These are phyloP conservation scores for Prunus padus DNA, from an alignment of 306 rosid species.

Conservation along the genomic window DNA sequence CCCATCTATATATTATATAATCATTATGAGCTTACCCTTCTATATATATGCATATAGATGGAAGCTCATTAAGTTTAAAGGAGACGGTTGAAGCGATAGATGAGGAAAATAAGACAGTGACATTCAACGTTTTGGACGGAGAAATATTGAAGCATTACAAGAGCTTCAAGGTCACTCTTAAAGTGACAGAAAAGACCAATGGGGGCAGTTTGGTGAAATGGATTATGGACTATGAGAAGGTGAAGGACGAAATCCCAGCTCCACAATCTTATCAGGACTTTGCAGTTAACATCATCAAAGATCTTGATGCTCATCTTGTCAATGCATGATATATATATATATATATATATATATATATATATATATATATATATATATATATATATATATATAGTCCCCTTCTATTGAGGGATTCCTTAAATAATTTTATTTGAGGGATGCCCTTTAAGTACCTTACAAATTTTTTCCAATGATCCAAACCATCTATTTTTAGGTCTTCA, in stretches of 20 bases:
- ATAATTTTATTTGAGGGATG: no score
- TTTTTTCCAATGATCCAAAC: no score
- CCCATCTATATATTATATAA: no score
- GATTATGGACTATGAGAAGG: conserved; percentile 28
- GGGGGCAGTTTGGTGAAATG: conserved; percentile 19
- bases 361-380: no score
- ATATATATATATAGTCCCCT: no score
- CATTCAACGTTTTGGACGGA: not conserved
- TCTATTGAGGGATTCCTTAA: no score
- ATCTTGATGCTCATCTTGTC: conserved; percentile 29
- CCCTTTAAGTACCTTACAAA: no score
- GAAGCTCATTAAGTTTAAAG: not conserved
- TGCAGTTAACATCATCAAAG: conserved; percentile 3
- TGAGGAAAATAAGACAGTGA: not conserved
- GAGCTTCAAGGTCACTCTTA: not conserved
- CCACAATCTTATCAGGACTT: conserved; percentile 24
- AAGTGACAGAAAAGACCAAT: not conserved
- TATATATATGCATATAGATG: not conserved
- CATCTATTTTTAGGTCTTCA: no score
- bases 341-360: no score
- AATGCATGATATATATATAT: not conserved
- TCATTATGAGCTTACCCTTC: no score
- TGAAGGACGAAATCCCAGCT: conserved; percentile 18
- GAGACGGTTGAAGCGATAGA: conserved; percentile 7
- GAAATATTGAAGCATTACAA: conserved; percentile 3